These are phyloP conservation scores for Kregervanrija fluxuum DNA, from an alignment of 805 yeast genomes.

Conservation along the genomic window DNA sequence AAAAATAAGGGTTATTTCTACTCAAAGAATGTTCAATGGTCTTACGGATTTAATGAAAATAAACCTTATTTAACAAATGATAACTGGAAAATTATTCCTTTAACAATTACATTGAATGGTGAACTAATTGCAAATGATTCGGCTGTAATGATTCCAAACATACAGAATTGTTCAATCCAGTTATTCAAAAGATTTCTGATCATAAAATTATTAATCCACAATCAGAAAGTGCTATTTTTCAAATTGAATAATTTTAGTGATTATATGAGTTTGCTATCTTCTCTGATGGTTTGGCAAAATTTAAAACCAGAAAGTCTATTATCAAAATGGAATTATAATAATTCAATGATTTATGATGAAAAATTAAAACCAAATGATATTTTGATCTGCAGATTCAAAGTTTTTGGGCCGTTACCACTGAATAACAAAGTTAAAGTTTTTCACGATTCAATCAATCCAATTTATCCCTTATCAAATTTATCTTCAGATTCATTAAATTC, in stretches of 20 bases:
- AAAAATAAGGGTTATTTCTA: slow-evolving; percentile 3
- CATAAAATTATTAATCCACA: slow-evolving; percentile 36
- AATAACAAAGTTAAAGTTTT: slow-evolving; percentile 29
- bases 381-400: slow-evolving; percentile 56
- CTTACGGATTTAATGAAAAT: slow-evolving; percentile 3
- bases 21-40: slow-evolving; percentile 5
- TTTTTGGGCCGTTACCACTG: slow-evolving; percentile 55
- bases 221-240: slow-evolving; percentile 22
- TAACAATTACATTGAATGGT: slow-evolving; percentile 22
- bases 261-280: slow-evolving; percentile 34
- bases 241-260: slow-evolving; percentile 30
- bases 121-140: slow-evolving; percentile 17
- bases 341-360: slow-evolving; percentile 19
- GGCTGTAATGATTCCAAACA: slow-evolving; percentile 16
- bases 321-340: slow-evolving; percentile 41
- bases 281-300: slow-evolving; percentile 44
- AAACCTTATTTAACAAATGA: slow-evolving; percentile 1
- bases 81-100: slow-evolving; percentile 17
- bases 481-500: slow-evolving; percentile 4
- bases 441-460: slow-evolving; percentile 10
- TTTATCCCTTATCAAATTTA: slow-evolving; percentile 4
- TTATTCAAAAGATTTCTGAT: slow-evolving; percentile 24
- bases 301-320: slow-evolving; percentile 38
- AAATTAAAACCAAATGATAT: slow-evolving; percentile 27
- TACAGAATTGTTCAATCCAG: slow-evolving; percentile 26